phyloP scores from a whole-genome alignment of 2,329 filamentous ascomycete genomes.

The Biscogniauxia sp. region DNA sequence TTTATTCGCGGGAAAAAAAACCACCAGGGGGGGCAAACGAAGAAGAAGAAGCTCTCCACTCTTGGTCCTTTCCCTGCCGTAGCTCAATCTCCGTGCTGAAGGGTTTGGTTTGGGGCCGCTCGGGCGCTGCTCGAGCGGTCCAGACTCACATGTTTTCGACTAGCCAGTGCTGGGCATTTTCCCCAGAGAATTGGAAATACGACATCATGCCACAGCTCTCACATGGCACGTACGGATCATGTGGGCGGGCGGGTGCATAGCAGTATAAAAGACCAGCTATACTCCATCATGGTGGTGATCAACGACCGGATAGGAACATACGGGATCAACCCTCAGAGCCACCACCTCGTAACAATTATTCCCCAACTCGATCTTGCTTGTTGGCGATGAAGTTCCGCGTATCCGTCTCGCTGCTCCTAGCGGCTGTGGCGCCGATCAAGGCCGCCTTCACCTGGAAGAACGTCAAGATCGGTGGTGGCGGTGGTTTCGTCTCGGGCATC shows the following conservation, averaged over 20 bases:
- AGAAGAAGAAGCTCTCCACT: not conserved
- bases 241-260: not conserved
- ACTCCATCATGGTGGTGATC: constrained; percentile 2
- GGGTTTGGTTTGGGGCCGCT: not conserved
- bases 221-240: not conserved
- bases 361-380: constrained; percentile 6
- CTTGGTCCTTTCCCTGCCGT: not conserved
- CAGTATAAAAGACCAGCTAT: constrained; percentile 7
- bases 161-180: not conserved
- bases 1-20: constrained; percentile 25
- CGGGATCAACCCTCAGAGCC: constrained; percentile 8
- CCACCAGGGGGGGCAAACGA: not conserved
- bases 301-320: not conserved
- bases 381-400: constrained; percentile 26
- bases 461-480: constrained; percentile 53
- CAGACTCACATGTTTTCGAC: not conserved
- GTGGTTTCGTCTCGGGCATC: constrained; percentile 55
- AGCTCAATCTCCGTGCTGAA: not conserved
- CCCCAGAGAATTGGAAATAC: not conserved
- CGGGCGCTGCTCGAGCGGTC: not conserved
- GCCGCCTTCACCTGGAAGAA: constrained; percentile 46
- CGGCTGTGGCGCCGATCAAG: constrained; percentile 20
- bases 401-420: constrained; percentile 16
- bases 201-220: not conserved
- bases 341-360: constrained; percentile 7